These are phyloP conservation scores for Chrysanthemum lavandulifolium DNA, from an alignment of 129 eudicot genomes.

Conservation along the genomic window DNA sequence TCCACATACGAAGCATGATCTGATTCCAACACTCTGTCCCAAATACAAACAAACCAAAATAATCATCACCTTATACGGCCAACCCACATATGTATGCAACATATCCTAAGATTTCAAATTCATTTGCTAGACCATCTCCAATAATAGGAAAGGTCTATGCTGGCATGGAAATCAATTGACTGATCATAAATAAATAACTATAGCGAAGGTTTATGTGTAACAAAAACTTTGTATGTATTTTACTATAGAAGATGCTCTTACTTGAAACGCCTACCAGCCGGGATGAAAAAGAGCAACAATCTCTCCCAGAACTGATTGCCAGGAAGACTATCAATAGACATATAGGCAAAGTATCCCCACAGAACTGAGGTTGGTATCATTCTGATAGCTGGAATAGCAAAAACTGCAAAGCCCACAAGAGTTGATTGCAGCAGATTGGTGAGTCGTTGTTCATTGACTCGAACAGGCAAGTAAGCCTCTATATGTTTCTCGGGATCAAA, in stretches of 20 bases:
- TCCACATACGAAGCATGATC: conserved; percentile 63
- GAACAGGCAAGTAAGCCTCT: conserved; percentile 65
- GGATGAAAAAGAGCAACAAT: conserved; percentile 59
- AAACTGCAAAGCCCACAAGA: conserved; percentile 56
- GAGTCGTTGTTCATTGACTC: conserved; percentile 74
- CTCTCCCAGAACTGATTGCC: conserved; percentile 86
- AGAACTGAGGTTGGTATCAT: conserved; percentile 70
- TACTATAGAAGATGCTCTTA: conserved; percentile 21
- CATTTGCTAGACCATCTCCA: no score
- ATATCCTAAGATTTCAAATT: no score
- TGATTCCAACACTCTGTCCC: conserved; percentile 52
- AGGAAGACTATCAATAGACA: conserved; percentile 79
- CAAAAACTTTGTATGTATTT: no score
- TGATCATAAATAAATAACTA: not conserved
- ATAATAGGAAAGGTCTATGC: no score
- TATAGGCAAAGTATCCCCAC: conserved; percentile 78
- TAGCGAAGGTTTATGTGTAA: not conserved
- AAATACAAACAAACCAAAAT: conserved; percentile 18
- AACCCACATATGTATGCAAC: no score
- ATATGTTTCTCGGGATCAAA: conserved; percentile 69
- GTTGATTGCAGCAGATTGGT: conserved; percentile 64
- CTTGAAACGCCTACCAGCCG: conserved; percentile 62
- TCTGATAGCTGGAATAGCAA: conserved; percentile 60
- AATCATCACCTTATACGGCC: not conserved
- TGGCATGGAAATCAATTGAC: no score